Evolutionary conservation across 768 basidiomycete genomes (phyloP).

Genomic region (Leccinum subgranulosum): DNA sequence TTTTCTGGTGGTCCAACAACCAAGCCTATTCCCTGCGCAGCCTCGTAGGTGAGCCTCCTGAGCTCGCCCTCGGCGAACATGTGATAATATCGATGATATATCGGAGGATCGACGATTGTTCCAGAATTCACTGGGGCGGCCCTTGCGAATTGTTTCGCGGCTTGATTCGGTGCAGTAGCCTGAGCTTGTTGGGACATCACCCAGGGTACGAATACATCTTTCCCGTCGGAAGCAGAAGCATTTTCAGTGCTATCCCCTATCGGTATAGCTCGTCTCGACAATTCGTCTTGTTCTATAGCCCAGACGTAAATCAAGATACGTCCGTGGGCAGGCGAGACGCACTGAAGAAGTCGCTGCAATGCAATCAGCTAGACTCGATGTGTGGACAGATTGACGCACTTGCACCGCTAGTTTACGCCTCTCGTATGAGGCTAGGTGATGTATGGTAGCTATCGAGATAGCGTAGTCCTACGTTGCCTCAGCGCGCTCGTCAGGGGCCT

Average conservation of each 20-base stretch:
- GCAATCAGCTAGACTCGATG: background rate
- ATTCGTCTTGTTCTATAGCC: conserved; percentile 90
- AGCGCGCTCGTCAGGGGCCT: background rate
- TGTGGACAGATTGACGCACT: conserved; percentile 38
- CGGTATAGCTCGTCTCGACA: conserved; percentile 70
- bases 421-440: conserved; percentile 82
- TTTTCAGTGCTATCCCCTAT: conserved; percentile 15
- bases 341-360: conserved; percentile 56
- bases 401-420: conserved; percentile 73
- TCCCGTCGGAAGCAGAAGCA: conserved; percentile 36
- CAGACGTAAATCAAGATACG: conserved; percentile 92
- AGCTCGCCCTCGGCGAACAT: conserved; percentile 89
- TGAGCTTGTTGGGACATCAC: conserved; percentile 47
- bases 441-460: conserved; percentile 96
- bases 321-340: conserved; percentile 66
- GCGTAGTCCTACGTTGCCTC: conserved; percentile 75
- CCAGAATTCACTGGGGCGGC: background rate
- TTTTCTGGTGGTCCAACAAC: conserved; percentile 39
- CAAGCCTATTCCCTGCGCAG: conserved; percentile 58
- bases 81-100: conserved; percentile 93
- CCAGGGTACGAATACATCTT: conserved; percentile 93
- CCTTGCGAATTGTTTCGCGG: conserved; percentile 4
- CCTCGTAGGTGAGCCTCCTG: conserved; percentile 51
- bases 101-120: conserved; percentile 23
- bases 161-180: conserved; percentile 18